Evolutionary conservation across 2,329 filamentous ascomycete genomes (phyloP).

Genomic region (Meredithiella fracta): DNA sequence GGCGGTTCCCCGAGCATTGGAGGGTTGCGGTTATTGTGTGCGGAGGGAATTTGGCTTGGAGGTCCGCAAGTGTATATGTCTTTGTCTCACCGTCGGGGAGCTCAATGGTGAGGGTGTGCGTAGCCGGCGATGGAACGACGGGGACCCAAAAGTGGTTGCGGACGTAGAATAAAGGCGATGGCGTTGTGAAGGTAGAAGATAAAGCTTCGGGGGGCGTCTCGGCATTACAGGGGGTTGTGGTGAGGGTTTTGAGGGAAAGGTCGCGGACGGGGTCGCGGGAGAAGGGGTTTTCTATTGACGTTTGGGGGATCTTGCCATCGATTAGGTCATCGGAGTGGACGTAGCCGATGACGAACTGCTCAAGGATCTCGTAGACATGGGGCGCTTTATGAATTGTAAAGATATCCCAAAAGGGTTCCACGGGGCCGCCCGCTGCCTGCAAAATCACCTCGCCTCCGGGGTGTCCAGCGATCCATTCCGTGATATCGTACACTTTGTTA

Average conservation of each 20-base stretch:
- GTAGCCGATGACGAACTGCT: conserved; percentile 47
- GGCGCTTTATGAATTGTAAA: conserved; percentile 51
- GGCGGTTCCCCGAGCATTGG: conserved; percentile 45
- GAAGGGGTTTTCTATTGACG: conserved; percentile 45
- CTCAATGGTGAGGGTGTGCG: conserved; percentile 36
- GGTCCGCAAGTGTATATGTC: conserved; percentile 36
- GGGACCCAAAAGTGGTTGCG: conserved; percentile 51
- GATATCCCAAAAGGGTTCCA: conserved; percentile 55
- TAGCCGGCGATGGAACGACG: conserved; percentile 23
- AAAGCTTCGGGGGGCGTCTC: conserved; percentile 38
- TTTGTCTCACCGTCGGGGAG: conserved; percentile 36
- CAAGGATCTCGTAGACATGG: conserved; percentile 47
- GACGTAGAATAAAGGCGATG: conserved; percentile 40
- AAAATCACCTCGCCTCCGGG: conserved; percentile 54
- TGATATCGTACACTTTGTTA: conserved; percentile 54
- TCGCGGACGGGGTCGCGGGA: conserved; percentile 36
- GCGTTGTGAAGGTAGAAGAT: conserved; percentile 34
- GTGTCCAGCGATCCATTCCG: conserved; percentile 48
- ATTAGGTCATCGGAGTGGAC: conserved; percentile 42
- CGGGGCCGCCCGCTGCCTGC: conserved; percentile 44
- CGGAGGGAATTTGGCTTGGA: conserved; percentile 34
- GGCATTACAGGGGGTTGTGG: conserved; percentile 41
- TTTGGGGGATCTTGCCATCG: conserved; percentile 36
- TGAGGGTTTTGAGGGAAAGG: conserved; percentile 32
- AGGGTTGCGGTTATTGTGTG: conserved; percentile 38